phyloP scores from a whole-genome alignment of 2,329 filamentous ascomycete genomes.

The Camillea tinctor region DNA sequence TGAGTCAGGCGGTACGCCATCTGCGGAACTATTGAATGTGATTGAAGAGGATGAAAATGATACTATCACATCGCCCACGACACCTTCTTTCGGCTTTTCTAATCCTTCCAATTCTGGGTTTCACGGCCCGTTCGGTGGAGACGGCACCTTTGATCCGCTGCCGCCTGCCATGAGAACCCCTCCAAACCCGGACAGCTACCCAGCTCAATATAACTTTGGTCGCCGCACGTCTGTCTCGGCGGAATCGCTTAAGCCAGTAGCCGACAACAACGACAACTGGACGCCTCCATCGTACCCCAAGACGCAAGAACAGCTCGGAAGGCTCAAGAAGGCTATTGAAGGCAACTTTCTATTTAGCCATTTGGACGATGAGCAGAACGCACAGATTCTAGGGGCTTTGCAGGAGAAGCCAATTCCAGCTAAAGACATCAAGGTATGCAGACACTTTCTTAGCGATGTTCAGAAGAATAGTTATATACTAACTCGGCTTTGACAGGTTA shows the following conservation, averaged over 20 bases:
- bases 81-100: constrained; percentile 52
- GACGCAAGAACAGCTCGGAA: constrained; percentile 72
- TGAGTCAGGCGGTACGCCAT: constrained; percentile 41
- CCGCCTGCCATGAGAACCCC: constrained; percentile 45
- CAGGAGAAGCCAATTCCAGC: constrained; percentile 94
- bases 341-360: constrained; percentile 94
- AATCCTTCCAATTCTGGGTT: constrained; percentile 43
- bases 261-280: constrained; percentile 85
- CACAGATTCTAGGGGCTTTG: constrained; percentile 83
- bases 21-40: constrained; percentile 50
- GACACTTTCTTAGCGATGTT: neutral
- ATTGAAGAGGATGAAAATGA: constrained; percentile 86
- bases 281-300: constrained; percentile 83
- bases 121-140: constrained; percentile 54
- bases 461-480: neutral
- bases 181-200: constrained; percentile 68
- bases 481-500: constrained; percentile 62
- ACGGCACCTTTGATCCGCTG: constrained; percentile 43
- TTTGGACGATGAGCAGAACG: constrained; percentile 88
- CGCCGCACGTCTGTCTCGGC: constrained; percentile 95
- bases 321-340: constrained; percentile 78
- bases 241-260: constrained; percentile 88
- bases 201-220: constrained; percentile 89
- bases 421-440: constrained; percentile 69
- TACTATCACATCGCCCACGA: constrained; percentile 71